Base-by-base conservation (phyloP, 208 protist species). In the Wallacemonas rigidus region DNA sequence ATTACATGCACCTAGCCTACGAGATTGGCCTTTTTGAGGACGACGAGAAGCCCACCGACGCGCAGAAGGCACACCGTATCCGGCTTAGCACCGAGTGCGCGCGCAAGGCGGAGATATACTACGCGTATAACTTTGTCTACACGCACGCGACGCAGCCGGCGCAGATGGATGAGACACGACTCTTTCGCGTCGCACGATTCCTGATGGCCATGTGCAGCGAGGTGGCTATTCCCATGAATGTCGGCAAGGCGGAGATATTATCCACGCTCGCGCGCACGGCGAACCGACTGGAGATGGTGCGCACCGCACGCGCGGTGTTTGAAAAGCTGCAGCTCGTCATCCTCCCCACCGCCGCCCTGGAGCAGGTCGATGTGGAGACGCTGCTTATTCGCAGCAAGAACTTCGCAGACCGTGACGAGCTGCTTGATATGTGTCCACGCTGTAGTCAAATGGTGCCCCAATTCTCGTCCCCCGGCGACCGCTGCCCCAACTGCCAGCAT, bases 401-500 rank as follows among this genome's bases (percentile, higher is more conserved):
- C 7, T 91, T 91, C 65, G 80, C 71, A 7, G 96, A 99, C 68
- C 83, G 76, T 39, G 95, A 98, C 60, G 95, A 98, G 68, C 80
- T 98, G 53, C 82, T 95, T 0, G 93, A 98, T 47, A 67, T 84
- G 43, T 99, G 97, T 81, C 97, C 86, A 70, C 87, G 97, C 44
- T 99, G 97, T 82, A 86, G 87, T 8, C 88, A 92, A 58, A 78
- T 74, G 17, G 97, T 98, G 51, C 77, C 92, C 40, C 91, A 98
- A 74, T 76, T 98, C 17, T 88, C 90, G 6, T 75, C 80, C 50
- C 69, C 80, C 15, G 95, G 92, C 7, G 95, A 98, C 73, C 74
- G 79, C 36, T 99, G 98, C 72, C 83, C 86, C 8, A 89, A 84
- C 67, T 99, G 98, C 81, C 75, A 73, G n/a, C 96, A 98, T 72